A percentile compares a stretch with the other conserved stretches of the same genome.
Evolutionary conservation across 164 flowering plant species (phyloP).

Genomic region (Sedum album): DNA sequence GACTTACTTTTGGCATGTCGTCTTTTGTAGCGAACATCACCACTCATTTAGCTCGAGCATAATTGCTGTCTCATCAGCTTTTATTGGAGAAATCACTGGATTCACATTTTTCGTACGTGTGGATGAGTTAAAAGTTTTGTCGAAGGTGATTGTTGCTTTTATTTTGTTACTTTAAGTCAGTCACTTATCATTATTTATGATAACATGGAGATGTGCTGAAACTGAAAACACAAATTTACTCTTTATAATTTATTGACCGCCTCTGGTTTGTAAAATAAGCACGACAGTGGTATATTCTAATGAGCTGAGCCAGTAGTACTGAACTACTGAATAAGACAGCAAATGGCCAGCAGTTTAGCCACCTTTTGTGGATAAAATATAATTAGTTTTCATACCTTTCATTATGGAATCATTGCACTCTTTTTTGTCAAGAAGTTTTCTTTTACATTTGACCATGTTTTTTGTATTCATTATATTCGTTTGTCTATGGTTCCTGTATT

Average conservation of each 20-base stretch:
- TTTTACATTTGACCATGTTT: neutral
- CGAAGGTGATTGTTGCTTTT: slow-evolving; percentile 44
- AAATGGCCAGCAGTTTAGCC: neutral
- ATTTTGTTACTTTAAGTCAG: neutral
- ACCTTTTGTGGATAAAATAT: neutral
- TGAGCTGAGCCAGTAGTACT: neutral
- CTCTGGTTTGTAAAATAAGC: neutral
- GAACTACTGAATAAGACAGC: neutral
- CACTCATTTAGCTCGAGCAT: slow-evolving; percentile 39
- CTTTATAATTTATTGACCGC: neutral
- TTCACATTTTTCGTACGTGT: slow-evolving; percentile 23
- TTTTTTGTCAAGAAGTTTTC: neutral
- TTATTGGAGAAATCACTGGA: slow-evolving; percentile 37
- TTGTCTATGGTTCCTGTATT: neutral
- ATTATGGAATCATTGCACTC: neutral
- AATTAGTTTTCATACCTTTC: neutral
- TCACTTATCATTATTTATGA: neutral
- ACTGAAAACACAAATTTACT: neutral
- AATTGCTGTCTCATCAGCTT: slow-evolving; percentile 35
- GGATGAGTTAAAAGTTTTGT: slow-evolving; percentile 49
- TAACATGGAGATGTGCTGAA: too few species aligned
- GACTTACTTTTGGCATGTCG: neutral
- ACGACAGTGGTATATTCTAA: neutral
- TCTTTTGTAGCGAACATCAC: slow-evolving; percentile 53
- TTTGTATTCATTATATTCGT: neutral